These are phyloP conservation scores for Penicillium sp. DNA, from an alignment of 2,329 filamentous ascomycete species.

Conservation along the genomic window DNA sequence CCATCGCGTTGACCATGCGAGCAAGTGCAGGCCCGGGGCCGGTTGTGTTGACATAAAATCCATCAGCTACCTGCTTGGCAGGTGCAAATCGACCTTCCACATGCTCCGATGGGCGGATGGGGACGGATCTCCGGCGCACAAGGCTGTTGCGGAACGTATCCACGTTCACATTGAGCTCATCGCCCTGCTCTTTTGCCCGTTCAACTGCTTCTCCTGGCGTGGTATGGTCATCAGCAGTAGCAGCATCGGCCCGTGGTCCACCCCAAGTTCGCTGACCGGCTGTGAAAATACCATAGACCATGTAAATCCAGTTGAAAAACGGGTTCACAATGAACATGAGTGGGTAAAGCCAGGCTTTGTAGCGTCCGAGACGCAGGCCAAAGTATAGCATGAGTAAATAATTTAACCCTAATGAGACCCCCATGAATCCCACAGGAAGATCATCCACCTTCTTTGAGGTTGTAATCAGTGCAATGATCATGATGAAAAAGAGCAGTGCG, in stretches of 20 bases:
- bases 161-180: constrained; percentile 85
- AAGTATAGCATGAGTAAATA: constrained; percentile 97
- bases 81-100: constrained; percentile 77
- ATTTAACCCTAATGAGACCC: constrained; percentile 85
- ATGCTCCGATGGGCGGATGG: constrained; percentile 69
- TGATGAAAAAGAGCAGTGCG: constrained; percentile 88
- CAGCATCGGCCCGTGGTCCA: constrained; percentile 85
- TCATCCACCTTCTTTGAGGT: constrained; percentile 75
- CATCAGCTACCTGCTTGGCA: constrained; percentile 64
- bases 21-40: constrained; percentile 63
- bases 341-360: constrained; percentile 93
- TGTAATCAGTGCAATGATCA: constrained; percentile 80
- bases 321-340: constrained; percentile 94
- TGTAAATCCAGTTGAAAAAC: constrained; percentile 98
- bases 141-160: constrained; percentile 67
- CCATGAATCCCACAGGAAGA: constrained; percentile 90
- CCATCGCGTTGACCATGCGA: constrained; percentile 46
- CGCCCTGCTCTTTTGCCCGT: constrained; percentile 71
- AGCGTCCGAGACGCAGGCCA: constrained; percentile 77
- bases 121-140: constrained; percentile 50
- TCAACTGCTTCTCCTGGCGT: constrained; percentile 83
- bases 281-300: constrained; percentile 95
- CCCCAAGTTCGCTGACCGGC: constrained; percentile 95
- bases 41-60: constrained; percentile 68
- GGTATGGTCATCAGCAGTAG: constrained; percentile 70